phyloP scores from a whole-genome alignment of 1,284 basidiomycete genomes.

The Ustilago lituana region DNA sequence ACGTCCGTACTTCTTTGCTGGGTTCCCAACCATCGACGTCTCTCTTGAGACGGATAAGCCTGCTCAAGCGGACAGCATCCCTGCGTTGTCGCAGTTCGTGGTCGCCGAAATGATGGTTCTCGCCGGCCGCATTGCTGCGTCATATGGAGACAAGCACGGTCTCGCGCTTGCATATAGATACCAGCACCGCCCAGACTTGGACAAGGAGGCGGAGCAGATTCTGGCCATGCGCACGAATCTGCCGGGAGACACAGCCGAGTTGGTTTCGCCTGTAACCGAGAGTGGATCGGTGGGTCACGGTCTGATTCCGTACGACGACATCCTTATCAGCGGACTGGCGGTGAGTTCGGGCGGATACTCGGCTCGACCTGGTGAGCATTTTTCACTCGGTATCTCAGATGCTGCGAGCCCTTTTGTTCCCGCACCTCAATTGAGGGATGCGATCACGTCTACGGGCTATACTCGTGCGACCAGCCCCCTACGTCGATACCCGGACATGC shows the following conservation, averaged over 20 bases:
- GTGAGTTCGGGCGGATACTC: slow-evolving; percentile 27
- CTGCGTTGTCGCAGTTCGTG: slow-evolving; percentile 65
- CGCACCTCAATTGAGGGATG: neutral
- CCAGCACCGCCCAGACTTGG: slow-evolving; percentile 67
- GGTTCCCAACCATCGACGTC: slow-evolving; percentile 45
- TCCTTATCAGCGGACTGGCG: slow-evolving; percentile 20
- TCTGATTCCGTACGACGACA: slow-evolving; percentile 18
- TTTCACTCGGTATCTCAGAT: slow-evolving; percentile 75
- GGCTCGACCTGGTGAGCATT: slow-evolving; percentile 73
- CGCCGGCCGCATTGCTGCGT: slow-evolving; percentile 80
- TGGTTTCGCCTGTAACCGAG: neutral
- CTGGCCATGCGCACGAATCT: slow-evolving; percentile 56
- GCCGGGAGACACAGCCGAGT: slow-evolving; percentile 35
- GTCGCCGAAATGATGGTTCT: slow-evolving; percentile 87
- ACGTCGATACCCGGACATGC: slow-evolving; percentile 83
- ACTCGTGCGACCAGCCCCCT: slow-evolving; percentile 86
- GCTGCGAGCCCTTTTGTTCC: neutral
- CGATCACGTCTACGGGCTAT: slow-evolving; percentile 70
- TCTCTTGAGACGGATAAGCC: neutral
- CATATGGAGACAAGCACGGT: slow-evolving; percentile 74
- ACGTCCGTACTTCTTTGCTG: slow-evolving; percentile 46
- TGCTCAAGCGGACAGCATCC: neutral
- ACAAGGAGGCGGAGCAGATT: slow-evolving; percentile 55
- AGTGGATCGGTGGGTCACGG: slow-evolving; percentile 27
- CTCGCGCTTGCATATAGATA: slow-evolving; percentile 78